Evolutionary conservation across 2,329 filamentous ascomycete genomes (phyloP), one percentile per base, ranked within the genome.

Genomic region (Cladosporium sp.): DNA sequence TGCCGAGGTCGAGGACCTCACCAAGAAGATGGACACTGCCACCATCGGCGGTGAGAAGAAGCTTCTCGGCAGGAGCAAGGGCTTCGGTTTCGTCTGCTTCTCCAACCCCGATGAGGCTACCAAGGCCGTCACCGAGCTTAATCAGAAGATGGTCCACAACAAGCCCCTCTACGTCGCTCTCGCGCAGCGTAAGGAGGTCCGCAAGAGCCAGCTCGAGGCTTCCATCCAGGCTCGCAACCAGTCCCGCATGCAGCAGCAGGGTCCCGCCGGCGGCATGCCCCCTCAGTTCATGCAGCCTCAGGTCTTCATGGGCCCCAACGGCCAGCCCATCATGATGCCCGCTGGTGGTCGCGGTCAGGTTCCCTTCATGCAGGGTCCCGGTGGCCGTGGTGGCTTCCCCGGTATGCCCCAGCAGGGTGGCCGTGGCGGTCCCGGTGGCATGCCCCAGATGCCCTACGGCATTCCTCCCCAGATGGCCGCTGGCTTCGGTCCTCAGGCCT

Each of bases 81-180:
- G 95, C 79, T 99, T 99, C 79, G 95, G 95, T 75, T 99, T 99
- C 80, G 95, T 99, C 77, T 99, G 95, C 91, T 99, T 99, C 86
- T 95, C 91, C 87, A 98, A 96, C 86, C 93, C 95, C 67, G 95
- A 99, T 76, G 95, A 99, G 80, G 95, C 95, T 71, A 97, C 94
- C 83, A 98, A 98, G 88, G 95, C 95, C 71, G 94, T 99, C 70
- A 93, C 93, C 68, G 95, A 99, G 82, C 97, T 98, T 92, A 99
- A 99, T 86, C 94, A 98, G 86, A 93, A 95, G 81, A 99, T 99
- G 95, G 86, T 98, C 73, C 91, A 93, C 80, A 88, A 87, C 83
- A 99, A 99, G 89, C 95, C 95, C 66, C 86, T 99, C 68, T 99
- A 99, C 78, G 95, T 99, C 75, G 95, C 95, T 74, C 88, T 99